Evolutionary conservation across 371 early-diverging fungal genomes (phyloP), one percentile per base, ranked within the genome.

Genomic region (Mortierella sp.): DNA sequence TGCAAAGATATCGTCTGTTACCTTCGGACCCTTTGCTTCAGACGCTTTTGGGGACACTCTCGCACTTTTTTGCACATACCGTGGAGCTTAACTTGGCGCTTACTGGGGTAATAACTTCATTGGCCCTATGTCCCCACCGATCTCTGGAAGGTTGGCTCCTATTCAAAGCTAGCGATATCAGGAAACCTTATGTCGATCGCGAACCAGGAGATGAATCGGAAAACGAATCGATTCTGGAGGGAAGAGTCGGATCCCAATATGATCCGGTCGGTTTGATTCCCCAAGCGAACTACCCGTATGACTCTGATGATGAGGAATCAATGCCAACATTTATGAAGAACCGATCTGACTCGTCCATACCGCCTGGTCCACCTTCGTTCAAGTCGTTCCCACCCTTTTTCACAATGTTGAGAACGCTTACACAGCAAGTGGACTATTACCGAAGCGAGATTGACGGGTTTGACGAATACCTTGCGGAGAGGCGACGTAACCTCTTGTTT

Each of bases 11-110:
- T 63, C 86, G 88, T 47, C 76, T 92, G 60, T 77, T 83, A 47
- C 85, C 88, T 5, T 86, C 89, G 8, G 94, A 94, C n/a, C 89
- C 91, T 0, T 67, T 93, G 3, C 73, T 94, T 8, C 90, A 91
- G 33, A 89, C 86, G 32, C 81, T 94, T 32, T 71, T 94, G 50
- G 85, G 83, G 21, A 83, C 91, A 13, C 86, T 94, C 50, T 85
- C 89, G 8, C 91, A 91, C 62, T 96, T 96, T 70, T 97, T 96
- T 84, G 90, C 91, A 0, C 96, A 97, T 69, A 91, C 95, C 9
- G 90, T 92, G 28, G 94, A 94, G 62, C 89, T 96, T 70, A 98
- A 98, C 76, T 70, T 98, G 68, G 96, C 95, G 0, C 84, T 98
- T 38, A 96, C 97, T 0, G 96, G 95, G 7, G 95, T 95, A 15